These are phyloP conservation scores for Brassica napus DNA, from an alignment of 345 rosid species.

Conservation along the genomic window DNA sequence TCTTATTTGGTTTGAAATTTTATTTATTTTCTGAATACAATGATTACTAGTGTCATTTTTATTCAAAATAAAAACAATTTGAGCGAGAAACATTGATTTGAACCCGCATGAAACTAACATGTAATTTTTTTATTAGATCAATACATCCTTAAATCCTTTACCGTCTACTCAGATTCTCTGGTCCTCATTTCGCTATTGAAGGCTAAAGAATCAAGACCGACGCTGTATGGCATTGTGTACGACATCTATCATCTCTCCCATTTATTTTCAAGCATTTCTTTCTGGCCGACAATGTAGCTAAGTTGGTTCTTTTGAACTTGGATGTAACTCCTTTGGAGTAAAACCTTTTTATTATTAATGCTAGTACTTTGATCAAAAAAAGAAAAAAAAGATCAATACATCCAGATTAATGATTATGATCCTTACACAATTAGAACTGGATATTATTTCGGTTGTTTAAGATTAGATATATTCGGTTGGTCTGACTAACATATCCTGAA, in stretches of 20 bases:
- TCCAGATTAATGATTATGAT: background rate
- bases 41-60: background rate
- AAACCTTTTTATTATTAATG: too few species aligned
- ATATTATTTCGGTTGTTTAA: background rate
- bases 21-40: background rate
- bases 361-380: background rate
- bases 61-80: too few species aligned
- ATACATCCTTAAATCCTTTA: too few species aligned
- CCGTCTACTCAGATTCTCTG: too few species aligned
- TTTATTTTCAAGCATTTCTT: too few species aligned
- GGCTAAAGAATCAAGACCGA: too few species aligned
- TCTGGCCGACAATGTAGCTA: too few species aligned
- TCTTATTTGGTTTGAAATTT: background rate
- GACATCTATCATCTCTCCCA: too few species aligned
- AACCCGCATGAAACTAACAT: background rate
- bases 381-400: background rate
- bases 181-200: too few species aligned
- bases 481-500: background rate
- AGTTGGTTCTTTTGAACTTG: too few species aligned
- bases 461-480: background rate
- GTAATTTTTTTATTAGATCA: background rate
- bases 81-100: background rate
- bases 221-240: too few species aligned
- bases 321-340: too few species aligned
- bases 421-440: background rate